Evolutionary conservation across 106 monocot genomes (phyloP), one percentile per base, ranked within the genome.

Genomic region (Agapanthus africanus): DNA sequence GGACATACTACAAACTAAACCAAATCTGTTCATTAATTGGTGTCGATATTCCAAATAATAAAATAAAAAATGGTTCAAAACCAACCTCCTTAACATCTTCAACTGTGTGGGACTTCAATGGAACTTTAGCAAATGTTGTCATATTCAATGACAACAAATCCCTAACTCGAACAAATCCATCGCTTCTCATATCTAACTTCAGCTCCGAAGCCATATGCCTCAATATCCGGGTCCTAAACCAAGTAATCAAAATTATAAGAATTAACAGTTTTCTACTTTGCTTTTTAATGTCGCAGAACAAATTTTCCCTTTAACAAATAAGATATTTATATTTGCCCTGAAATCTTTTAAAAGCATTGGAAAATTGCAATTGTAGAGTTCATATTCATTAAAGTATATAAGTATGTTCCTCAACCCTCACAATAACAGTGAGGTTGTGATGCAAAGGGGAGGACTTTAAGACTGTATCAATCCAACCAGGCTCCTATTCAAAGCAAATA

Each of bases 181-280:
- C 83, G 40, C 76, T 90, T 59, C 86, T 69, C 11, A 86, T 80
- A 31, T 86, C 71, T 49, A 90, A 39, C 14, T 80, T 80, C 67
- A 90, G 66, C 78, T 90, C 90, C 18, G 76, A 62, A 7, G 90
- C 90, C 85, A 78, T 80, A 46, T 90, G 85, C 22, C 85, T 77
- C 78, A 90, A 73, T 22, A 90, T 74, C 37, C 78, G 62, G 16
- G 85, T 86, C 70, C 85, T 90, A 39, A 37, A 51, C 56, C 35
- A 50, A 69, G 9, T 1, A 37, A 41, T 18, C 30, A 64, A 46
- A 49, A 18, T 3, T 9, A 38, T 4, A 52, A 4, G 19, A 49
- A 28, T n/a, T 31, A 56, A 19, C 0, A 13, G 46, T 47, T 47
- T 15, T 7, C 46, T 5, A 47, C n/a, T n/a, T n/a, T n/a, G n/a